Conservation (phyloP, 331 rosid species). For the Stylosanthes scabra region DNA sequence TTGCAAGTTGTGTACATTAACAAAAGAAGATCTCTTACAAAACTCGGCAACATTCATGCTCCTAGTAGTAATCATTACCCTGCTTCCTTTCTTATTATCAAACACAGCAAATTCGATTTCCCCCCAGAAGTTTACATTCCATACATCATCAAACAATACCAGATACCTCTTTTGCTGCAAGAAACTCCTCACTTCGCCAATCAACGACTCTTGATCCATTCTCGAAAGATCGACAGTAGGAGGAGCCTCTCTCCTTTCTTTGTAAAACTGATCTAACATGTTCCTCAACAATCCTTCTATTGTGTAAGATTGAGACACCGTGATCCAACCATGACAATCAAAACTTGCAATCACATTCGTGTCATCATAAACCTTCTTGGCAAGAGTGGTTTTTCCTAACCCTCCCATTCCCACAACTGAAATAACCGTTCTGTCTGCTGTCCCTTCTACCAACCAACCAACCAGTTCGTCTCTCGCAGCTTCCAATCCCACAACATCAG, state of each 20-base stretch:
- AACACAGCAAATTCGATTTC: background rate
- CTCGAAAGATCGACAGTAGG: background rate
- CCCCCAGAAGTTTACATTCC: background rate
- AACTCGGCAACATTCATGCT: background rate
- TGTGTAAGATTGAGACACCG: background rate
- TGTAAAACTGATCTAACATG: background rate
- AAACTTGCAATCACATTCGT: background rate
- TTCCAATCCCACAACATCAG: slow-evolving; percentile 1
- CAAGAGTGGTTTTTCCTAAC: slow-evolving; percentile 27
- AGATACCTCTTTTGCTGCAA: background rate
- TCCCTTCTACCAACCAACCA: background rate
- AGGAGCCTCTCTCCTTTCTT: background rate
- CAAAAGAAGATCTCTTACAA: background rate
- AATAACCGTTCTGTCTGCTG: background rate
- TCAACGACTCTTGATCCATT: background rate
- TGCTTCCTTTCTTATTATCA: background rate
- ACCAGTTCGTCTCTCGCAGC: background rate
- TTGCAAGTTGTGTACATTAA: background rate
- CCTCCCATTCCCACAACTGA: slow-evolving; percentile 26
- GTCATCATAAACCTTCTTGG: background rate
- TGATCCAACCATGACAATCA: background rate
- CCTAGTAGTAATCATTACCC: slow-evolving; percentile 19
- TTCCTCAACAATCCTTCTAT: background rate
- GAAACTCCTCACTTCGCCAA: background rate
- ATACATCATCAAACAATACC: slow-evolving; percentile 22